phyloP scores from a whole-genome alignment of 805 yeast species.

The Cyberlindnera meyerae region DNA sequence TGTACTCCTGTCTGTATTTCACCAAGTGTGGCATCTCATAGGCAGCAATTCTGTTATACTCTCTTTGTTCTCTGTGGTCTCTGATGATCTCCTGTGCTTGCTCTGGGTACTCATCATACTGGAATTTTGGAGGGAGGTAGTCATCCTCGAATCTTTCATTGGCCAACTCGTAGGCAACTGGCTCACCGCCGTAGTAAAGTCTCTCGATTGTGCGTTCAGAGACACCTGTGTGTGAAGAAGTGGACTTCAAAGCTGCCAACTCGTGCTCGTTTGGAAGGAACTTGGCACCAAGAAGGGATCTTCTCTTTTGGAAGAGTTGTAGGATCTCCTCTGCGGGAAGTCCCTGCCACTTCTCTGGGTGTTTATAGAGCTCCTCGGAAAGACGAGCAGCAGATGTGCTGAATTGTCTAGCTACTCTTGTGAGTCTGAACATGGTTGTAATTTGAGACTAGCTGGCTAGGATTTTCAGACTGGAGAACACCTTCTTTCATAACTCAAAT shows the following conservation, averaged over 20 bases:
- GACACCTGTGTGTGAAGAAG: constrained; percentile 40
- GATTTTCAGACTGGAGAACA: too few species aligned
- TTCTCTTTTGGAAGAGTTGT: constrained; percentile 56
- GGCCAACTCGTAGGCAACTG: constrained; percentile 36
- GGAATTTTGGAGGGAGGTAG: constrained; percentile 38
- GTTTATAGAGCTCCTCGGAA: constrained; percentile 10
- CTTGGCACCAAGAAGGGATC: constrained; percentile 45
- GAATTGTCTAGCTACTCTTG: constrained; percentile 16
- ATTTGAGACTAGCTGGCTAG: too few species aligned
- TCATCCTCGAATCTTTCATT: constrained; percentile 32
- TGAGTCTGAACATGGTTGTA: constrained; percentile 13
- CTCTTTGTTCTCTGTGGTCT: constrained; percentile 69
- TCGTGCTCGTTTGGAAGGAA: constrained; percentile 49
- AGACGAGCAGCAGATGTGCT: constrained; percentile 10
- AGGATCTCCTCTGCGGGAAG: constrained; percentile 60
- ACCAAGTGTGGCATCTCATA: constrained; percentile 86
- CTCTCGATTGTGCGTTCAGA: constrained; percentile 28
- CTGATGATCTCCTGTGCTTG: constrained; percentile 67
- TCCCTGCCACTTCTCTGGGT: constrained; percentile 67
- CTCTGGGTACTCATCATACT: constrained; percentile 62
- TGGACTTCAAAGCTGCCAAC: constrained; percentile 49
- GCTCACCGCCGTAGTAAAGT: constrained; percentile 38
- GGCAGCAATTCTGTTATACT: constrained; percentile 78
- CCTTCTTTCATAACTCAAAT: too few species aligned
- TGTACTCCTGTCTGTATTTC: constrained; percentile 67